Percentiles rank a stretch among this genome's conserved stretches.
Conservation (phyloP, 495 filamentous ascomycete genomes). For the Lasiosphaeris hirsuta region DNA sequence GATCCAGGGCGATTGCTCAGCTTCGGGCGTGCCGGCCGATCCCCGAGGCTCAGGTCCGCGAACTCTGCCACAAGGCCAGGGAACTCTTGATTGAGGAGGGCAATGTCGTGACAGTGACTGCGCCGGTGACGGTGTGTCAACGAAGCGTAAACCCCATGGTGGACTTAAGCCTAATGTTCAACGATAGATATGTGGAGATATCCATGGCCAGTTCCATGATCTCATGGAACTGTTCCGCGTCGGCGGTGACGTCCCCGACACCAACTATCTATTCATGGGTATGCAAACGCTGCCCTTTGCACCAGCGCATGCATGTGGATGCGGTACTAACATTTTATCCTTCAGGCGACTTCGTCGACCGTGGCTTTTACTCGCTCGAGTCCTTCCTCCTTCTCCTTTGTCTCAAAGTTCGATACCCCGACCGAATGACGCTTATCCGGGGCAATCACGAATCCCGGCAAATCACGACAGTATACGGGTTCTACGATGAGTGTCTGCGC, state of each 20-base stretch:
- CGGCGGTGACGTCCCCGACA: constrained; percentile 92
- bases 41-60: constrained; percentile 89
- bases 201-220: constrained; percentile 98
- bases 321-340: neutral
- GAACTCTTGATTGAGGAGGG: constrained; percentile 97
- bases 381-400: constrained; percentile 91
- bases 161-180: neutral
- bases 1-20: constrained; percentile 78
- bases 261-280: constrained; percentile 98
- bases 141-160: neutral
- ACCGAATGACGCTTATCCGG: constrained; percentile 94
- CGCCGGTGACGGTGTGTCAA: constrained; percentile 75
- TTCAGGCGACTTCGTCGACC: constrained; percentile 90
- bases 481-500: constrained; percentile 96
- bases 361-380: constrained; percentile 96
- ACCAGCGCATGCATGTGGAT: neutral
- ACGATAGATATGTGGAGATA: constrained; percentile 87
- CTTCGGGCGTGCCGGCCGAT: constrained; percentile 94
- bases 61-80: constrained; percentile 95
- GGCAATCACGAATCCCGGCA: constrained; percentile 97
- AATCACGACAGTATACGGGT: constrained; percentile 97
- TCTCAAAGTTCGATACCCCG: constrained; percentile 95
- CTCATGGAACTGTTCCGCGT: constrained; percentile 98
- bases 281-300: constrained; percentile 14
- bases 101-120: constrained; percentile 93